Evolutionary conservation across 1,284 basidiomycete genomes (phyloP), one percentile per base, ranked within the genome.

Genomic region (Melampsora americana): DNA sequence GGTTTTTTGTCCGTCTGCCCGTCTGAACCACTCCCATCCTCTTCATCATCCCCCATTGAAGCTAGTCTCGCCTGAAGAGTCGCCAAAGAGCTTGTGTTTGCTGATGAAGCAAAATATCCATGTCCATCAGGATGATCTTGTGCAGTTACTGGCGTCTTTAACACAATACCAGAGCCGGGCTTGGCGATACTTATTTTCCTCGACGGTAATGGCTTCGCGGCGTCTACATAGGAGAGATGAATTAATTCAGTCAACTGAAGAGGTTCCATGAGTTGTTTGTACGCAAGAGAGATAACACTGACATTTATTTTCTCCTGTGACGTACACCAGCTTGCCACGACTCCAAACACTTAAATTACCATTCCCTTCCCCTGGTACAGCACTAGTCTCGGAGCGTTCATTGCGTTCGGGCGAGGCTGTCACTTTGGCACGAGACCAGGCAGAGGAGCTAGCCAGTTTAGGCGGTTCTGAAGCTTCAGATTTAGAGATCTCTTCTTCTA

Each of bases 291-390:
- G 20, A 67, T 12, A 74, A 26, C 35, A 30, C n/a, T 68, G 56
- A 76, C 73, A 69, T 69, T 76, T 76, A 26, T 76, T 68, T 1
- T 69, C 42, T 35, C 73, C 73, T 3, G 73, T 59, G 44, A 76
- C 73, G 39, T 76, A 69, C 20, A 76, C 66, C 60, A 76, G 48
- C 46, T 76, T 76, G 32, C 73, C 73, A 32, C 66, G 66, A 30
- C 73, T 76, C 73, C 73, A 76, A 59, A 76, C 60, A 32, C 73
- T 76, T 18, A 76, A 50, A 35, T 76, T 68, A 3, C 32, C 66
- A 48, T 46, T 64, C 28, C 18, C 20, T 60, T 68, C 44, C 7
- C 2, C 48, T 60, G 62, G 65, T 14, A 60, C 53, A 23, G 65
- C 48, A 28, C 32, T 35, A 32, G 20, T 35, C 32, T 66, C 65